Conservation (phyloP, 108 stramenopile genomes). For the Skeletonema potamos region DNA sequence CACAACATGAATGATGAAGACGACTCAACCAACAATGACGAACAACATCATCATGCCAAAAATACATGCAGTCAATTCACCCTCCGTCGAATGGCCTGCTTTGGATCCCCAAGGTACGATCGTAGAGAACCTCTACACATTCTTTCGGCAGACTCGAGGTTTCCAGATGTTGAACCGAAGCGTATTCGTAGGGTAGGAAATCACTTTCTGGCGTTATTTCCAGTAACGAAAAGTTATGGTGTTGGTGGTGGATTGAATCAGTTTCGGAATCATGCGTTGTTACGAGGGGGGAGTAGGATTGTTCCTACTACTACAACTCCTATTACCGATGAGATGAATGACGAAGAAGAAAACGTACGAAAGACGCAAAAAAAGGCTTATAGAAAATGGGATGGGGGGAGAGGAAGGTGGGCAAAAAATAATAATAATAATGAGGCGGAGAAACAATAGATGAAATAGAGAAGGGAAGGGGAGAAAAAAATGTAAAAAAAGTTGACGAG, state of each 20-base stretch:
- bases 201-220: conserved; percentile 94
- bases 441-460: background rate
- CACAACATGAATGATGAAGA: background rate
- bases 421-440: background rate
- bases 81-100: conserved; percentile 90
- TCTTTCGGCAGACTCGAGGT: conserved; percentile 81
- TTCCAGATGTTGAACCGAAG: conserved; percentile 85
- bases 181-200: conserved; percentile 75
- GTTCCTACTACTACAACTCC: background rate
- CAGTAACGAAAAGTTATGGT: conserved; percentile 12
- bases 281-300: conserved; percentile 14
- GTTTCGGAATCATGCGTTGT: conserved; percentile 24
- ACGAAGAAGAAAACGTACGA: background rate
- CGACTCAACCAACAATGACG: conserved; percentile 7
- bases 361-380: background rate
- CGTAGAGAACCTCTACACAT: conserved; percentile 72
- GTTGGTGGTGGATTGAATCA: background rate
- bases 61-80: conserved; percentile 55
- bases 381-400: conserved; percentile 13
- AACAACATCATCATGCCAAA: conserved; percentile 6
- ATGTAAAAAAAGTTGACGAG: background rate
- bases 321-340: background rate
- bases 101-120: conserved; percentile 91
- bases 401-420: conserved; percentile 7
- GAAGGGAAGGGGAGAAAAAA: background rate